Evolutionary conservation across 176 grass and related monocot genomes (phyloP).

Genomic region (Oryza nivara): DNA sequence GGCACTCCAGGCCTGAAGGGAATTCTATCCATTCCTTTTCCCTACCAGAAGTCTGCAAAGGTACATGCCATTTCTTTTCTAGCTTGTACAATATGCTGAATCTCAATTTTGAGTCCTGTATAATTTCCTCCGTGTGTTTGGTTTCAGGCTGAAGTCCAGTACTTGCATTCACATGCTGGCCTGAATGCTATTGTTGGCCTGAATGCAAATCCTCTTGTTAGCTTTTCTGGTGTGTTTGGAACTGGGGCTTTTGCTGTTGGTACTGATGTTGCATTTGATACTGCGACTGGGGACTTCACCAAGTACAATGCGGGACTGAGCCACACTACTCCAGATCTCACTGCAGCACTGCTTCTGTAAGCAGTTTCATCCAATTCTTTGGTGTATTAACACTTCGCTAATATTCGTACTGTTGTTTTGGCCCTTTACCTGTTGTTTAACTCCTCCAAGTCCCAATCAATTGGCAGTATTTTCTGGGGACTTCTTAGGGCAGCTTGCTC

Average conservation of each 20-base stretch:
- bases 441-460: background rate
- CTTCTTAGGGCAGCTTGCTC: background rate
- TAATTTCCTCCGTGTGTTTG: background rate
- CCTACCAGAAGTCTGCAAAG: constrained; percentile 63
- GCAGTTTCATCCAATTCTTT: constrained; percentile 34
- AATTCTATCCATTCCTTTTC: constrained; percentile 68
- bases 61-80: constrained; percentile 33
- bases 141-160: constrained; percentile 75
- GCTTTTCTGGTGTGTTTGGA: constrained; percentile 65
- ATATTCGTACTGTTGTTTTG: background rate
- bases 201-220: constrained; percentile 71
- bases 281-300: constrained; percentile 63
- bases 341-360: constrained; percentile 66
- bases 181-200: constrained; percentile 63
- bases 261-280: constrained; percentile 70
- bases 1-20: constrained; percentile 66
- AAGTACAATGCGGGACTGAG: constrained; percentile 80
- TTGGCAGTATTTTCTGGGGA: background rate
- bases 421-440: background rate
- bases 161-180: constrained; percentile 74
- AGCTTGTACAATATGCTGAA: background rate
- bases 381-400: background rate
- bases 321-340: constrained; percentile 49
- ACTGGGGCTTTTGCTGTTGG: constrained; percentile 63
- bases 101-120: background rate